Percentiles rank a stretch among this genome's conserved stretches.
Evolutionary conservation across 768 basidiomycete species (phyloP).

Genomic region (Harrya chromipes): DNA sequence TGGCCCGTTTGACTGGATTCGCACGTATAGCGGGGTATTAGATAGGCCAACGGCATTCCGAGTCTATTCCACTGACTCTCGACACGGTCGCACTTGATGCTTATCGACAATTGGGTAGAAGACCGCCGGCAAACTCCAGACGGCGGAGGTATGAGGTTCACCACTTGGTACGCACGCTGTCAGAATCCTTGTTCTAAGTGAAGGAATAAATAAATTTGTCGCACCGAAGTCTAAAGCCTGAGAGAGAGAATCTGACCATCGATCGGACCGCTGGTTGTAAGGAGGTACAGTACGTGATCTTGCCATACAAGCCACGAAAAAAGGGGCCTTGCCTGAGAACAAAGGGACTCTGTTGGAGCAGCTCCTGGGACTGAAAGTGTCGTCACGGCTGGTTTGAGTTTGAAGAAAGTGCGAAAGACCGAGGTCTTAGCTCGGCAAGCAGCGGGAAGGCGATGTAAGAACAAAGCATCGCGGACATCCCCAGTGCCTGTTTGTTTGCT

Average conservation of each 20-base stretch:
- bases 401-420: slow-evolving; percentile 15
- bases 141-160: slow-evolving; percentile 10
- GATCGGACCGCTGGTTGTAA: slow-evolving; percentile 12
- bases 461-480: slow-evolving; percentile 15
- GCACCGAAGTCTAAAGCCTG: slow-evolving; percentile 25
- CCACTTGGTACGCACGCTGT: slow-evolving; percentile 24
- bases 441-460: slow-evolving; percentile 20
- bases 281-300: slow-evolving; percentile 28
- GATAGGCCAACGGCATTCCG: slow-evolving; percentile 3
- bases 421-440: slow-evolving; percentile 17
- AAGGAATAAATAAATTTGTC: slow-evolving; percentile 8
- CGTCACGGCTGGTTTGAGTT: slow-evolving; percentile 2
- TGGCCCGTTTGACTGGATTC: slow-evolving; percentile 4
- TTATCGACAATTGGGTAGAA: slow-evolving; percentile 1
- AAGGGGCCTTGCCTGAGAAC: slow-evolving; percentile 28
- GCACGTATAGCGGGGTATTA: slow-evolving; percentile 10
- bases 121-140: slow-evolving; percentile 13
- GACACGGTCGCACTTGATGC: slow-evolving; percentile 10
- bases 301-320: slow-evolving; percentile 12
- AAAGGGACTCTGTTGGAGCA: background rate
- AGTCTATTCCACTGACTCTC: slow-evolving; percentile 11
- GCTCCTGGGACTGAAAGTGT: slow-evolving; percentile 8
- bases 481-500: slow-evolving; percentile 4
- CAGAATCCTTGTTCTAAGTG: slow-evolving; percentile 11
- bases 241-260: slow-evolving; percentile 14